Conservation (phyloP, 192 early-diverging fungal genomes). For the Backusella mclennaniae region DNA sequence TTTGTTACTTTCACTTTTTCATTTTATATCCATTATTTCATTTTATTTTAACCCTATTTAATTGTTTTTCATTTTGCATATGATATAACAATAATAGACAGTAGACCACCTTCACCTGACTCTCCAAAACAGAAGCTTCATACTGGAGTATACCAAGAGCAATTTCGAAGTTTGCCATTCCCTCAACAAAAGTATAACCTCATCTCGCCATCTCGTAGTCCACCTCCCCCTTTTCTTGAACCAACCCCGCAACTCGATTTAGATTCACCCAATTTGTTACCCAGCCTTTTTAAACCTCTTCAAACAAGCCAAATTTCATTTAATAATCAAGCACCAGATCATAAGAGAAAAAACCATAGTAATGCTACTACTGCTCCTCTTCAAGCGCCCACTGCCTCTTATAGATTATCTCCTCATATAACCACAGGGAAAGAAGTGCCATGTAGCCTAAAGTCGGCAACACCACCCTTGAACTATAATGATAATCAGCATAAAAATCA, state of each 20-base stretch:
- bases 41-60: background rate
- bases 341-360: background rate
- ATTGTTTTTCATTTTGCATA: background rate
- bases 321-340: background rate
- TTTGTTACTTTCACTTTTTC: background rate
- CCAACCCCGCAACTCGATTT: constrained; percentile 10
- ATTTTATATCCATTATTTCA: background rate
- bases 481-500: background rate
- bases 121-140: constrained; percentile 11
- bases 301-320: background rate
- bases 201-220: constrained; percentile 7
- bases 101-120: constrained; percentile 15
- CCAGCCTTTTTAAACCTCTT: constrained; percentile 1
- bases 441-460: background rate
- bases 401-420: background rate
- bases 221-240: constrained; percentile 7
- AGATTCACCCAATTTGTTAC: constrained; percentile 11
- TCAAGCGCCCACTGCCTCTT: background rate
- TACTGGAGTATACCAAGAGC: background rate
- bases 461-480: background rate
- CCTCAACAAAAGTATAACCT: constrained; percentile 5
- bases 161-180: background rate
- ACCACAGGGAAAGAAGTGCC: background rate
- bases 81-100: background rate
- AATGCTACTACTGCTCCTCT: background rate